Base-by-base conservation (phyloP, 371 early-diverging fungal genomes). In the Mucor mucedo region DNA sequence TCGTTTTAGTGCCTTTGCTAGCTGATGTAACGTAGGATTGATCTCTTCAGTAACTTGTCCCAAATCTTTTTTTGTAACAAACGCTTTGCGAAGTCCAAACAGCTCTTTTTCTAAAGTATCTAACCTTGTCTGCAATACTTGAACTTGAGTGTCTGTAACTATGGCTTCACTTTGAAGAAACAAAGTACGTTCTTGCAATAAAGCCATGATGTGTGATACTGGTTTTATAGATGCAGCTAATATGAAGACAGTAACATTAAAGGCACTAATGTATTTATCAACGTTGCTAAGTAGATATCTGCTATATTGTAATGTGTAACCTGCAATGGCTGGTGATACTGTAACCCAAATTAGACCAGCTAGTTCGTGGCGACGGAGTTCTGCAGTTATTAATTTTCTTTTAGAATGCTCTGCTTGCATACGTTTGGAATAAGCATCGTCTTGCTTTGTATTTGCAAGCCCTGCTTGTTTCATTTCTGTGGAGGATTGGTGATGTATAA, bases 51-150 rank as follows among this genome's bases (percentile, higher is more conserved):
- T 63, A 53, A 76, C 70, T 67, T 86, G 84, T 10, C 77, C 77
- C 28, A 89, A 66, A 55, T 87, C 89, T 21, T 81, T 74, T 72
- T 87, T 87, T n/a, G 88, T 89, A 10, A 87, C 88, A 73, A 75
- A 86, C 6, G 84, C 87, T 40, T 79, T 76, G 39, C 85, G 81
- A 67, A 89, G 71, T 35, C 75, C 78, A n/a, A 72, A 58, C 42
- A 89, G 60, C 56, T 87, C 87, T 5, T 83, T 75, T 66, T 89
- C 87, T 48, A 89, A 65, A n/a, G 85, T 2, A 5, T 80, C 75
- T 14, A 86, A 58, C 29, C 79, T 68, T 13, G 42, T 60, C 57
- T 79, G 74, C 14, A 88, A 63, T 10, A 54, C 35, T 44, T 82
- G 84, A 4, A 84, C 77, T 27, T 84, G 79, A 6, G 69, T 60